Evolutionary conservation across 768 basidiomycete species (phyloP).

Genomic region (Sistotremastrum suecicum): DNA sequence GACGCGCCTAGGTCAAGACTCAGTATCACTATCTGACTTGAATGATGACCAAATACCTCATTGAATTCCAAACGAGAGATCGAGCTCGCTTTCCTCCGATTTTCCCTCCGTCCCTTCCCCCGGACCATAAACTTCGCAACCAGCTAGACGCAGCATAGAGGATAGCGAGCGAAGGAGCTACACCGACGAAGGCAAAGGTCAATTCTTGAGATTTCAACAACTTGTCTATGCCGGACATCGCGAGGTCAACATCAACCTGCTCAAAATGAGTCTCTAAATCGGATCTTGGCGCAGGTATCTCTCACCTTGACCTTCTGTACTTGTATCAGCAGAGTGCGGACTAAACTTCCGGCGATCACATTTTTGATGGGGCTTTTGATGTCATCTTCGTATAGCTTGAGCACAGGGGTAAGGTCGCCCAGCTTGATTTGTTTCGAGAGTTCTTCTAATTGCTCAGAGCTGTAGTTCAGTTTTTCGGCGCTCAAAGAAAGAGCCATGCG

Average conservation of each 20-base stretch:
- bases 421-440: slow-evolving; percentile 52
- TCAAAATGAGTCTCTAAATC: background rate
- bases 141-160: slow-evolving; percentile 55
- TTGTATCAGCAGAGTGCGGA: slow-evolving; percentile 81
- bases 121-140: slow-evolving; percentile 33
- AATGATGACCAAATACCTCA: slow-evolving; percentile 34
- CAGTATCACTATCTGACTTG: background rate
- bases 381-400: slow-evolving; percentile 83
- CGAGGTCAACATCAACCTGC: slow-evolving; percentile 86
- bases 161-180: slow-evolving; percentile 77
- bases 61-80: slow-evolving; percentile 49
- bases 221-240: slow-evolving; percentile 83
- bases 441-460: slow-evolving; percentile 43
- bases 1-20: slow-evolving; percentile 30
- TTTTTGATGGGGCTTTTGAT: slow-evolving; percentile 79
- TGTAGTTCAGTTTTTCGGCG: slow-evolving; percentile 61
- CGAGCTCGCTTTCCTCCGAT: slow-evolving; percentile 46
- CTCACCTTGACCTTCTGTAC: slow-evolving; percentile 90
- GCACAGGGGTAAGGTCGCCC: slow-evolving; percentile 79
- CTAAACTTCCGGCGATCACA: slow-evolving; percentile 62
- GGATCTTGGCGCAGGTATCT: background rate
- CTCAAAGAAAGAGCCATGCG: slow-evolving; percentile 85
- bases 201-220: slow-evolving; percentile 88
- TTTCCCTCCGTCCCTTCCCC: slow-evolving; percentile 31
- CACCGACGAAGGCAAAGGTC: slow-evolving; percentile 93